Conservation (phyloP, 495 filamentous ascomycete species). For the Neurospora tetrasperma region DNA sequence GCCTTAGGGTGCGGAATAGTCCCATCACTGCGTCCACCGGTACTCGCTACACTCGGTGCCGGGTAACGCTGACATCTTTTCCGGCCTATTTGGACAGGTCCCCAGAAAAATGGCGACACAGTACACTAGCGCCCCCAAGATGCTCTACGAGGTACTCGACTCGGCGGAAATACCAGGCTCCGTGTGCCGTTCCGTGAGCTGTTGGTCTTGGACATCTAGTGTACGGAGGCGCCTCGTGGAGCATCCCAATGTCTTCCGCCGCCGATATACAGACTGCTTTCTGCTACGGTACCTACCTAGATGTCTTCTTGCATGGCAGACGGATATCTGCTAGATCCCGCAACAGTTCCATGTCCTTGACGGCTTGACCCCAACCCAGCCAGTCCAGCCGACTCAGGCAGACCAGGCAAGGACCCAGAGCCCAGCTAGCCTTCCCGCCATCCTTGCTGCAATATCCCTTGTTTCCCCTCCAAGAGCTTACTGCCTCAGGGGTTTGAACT, state of each 20-base stretch:
- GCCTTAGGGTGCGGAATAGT: neutral
- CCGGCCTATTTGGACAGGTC: neutral
- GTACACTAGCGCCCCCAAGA: neutral
- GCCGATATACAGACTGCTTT: neutral
- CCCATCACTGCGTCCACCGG: neutral
- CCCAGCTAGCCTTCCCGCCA: conserved; percentile 11
- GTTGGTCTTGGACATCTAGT: neutral
- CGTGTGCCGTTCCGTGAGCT: neutral
- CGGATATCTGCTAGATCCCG: neutral
- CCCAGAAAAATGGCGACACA: neutral
- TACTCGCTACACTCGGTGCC: neutral
- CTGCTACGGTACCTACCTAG: neutral
- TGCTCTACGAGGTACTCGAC: neutral
- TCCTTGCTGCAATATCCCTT: conserved; percentile 15
- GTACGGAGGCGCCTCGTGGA: neutral
- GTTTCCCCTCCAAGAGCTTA: conserved; percentile 9
- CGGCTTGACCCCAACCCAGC: neutral
- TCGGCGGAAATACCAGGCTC: neutral
- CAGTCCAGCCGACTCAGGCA: conserved; percentile 4
- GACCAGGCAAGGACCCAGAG: conserved; percentile 1
- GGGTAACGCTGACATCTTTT: neutral
- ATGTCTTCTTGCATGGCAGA: neutral
- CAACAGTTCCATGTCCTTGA: neutral
- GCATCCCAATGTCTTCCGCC: neutral
- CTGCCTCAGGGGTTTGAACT: conserved; percentile 1